Percentiles rank a stretch among this genome's conserved stretches.
These are phyloP conservation scores for Actinidia arguta DNA, from an alignment of 179 eudicot genomes.

Conservation along the genomic window DNA sequence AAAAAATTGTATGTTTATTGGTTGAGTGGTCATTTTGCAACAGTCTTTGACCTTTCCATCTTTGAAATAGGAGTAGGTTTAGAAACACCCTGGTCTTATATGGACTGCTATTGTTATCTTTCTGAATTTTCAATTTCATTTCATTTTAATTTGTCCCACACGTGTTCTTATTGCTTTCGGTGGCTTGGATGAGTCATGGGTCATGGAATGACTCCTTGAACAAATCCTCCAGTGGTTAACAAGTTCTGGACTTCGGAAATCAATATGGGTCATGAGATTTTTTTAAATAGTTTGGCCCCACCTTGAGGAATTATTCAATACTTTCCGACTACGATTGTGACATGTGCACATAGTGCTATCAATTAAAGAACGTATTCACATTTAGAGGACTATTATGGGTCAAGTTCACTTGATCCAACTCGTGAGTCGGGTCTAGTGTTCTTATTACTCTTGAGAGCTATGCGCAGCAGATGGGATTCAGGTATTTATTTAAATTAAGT, in stretches of 20 bases:
- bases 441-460: too few relatives aligned
- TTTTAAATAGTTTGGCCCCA: too few relatives aligned
- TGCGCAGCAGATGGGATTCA: too few relatives aligned
- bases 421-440: too few relatives aligned
- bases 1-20: too few relatives aligned
- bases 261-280: too few relatives aligned
- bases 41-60: background rate
- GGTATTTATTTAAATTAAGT: too few relatives aligned
- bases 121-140: background rate
- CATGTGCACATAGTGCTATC: too few relatives aligned
- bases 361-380: background rate
- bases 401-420: background rate
- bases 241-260: background rate
- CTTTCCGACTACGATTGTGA: too few relatives aligned
- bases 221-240: background rate
- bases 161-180: background rate
- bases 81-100: constrained; percentile 3
- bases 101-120: constrained; percentile 16
- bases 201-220: background rate
- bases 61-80: background rate
- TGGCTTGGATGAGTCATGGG: background rate
- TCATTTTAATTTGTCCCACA: background rate
- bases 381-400: background rate
- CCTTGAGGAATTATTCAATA: too few relatives aligned
- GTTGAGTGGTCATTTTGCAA: too few relatives aligned